Conservation (phyloP, 768 basidiomycete species). For the Suillus hirtellus region DNA sequence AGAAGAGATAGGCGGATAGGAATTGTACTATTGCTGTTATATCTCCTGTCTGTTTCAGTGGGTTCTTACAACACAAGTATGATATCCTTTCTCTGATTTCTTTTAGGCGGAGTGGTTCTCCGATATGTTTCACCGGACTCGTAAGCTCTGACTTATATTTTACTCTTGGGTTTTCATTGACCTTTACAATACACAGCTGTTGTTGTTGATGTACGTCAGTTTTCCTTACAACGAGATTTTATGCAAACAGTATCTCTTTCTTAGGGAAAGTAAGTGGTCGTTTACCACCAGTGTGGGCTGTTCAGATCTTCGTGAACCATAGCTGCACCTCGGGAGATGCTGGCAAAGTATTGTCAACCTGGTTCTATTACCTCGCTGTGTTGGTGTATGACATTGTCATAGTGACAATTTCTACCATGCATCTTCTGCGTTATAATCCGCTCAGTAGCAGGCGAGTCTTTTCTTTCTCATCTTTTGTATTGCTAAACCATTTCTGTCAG, state of each 20-base stretch:
- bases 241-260: conserved; percentile 9
- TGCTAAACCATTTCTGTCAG: conserved; percentile 20
- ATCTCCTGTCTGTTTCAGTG: conserved; percentile 44
- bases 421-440: conserved; percentile 47
- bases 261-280: conserved; percentile 38
- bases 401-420: conserved; percentile 50
- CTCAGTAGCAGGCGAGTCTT: conserved; percentile 27
- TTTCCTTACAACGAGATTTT: background rate
- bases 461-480: background rate
- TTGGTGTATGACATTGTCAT: conserved; percentile 59
- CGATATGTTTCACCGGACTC: conserved; percentile 49
- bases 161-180: conserved; percentile 16
- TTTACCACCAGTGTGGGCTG: background rate
- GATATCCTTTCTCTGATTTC: background rate
- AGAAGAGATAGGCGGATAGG: conserved; percentile 44
- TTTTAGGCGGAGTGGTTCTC: conserved; percentile 57
- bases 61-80: conserved; percentile 20
- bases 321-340: conserved; percentile 50
- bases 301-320: conserved; percentile 8
- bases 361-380: conserved; percentile 58
- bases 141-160: conserved; percentile 39
- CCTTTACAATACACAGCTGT: conserved; percentile 18
- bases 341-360: conserved; percentile 41
- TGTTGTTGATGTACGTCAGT: conserved; percentile 21
- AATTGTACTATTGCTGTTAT: conserved; percentile 39